Base-by-base conservation (phyloP, 352 stramenopile genomes). In the Pythium phragmitis region DNA sequence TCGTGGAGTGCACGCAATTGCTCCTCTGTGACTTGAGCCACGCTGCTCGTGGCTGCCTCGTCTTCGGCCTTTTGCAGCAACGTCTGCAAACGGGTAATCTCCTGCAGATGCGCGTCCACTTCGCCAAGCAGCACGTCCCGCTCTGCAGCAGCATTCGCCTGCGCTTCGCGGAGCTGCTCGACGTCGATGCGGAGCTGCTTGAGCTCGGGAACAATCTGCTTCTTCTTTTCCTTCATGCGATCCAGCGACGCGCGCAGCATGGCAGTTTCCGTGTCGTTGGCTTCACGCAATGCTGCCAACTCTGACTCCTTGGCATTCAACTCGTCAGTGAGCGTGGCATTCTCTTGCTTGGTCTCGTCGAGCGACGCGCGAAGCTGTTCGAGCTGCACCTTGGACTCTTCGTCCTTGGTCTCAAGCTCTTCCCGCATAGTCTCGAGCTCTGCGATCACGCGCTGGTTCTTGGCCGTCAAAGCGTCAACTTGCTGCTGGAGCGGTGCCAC, bases 391-490 rank as follows among this genome's bases (percentile, higher is more conserved):
- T 63, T 69, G 8, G 57, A 43, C 43, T 63, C 23, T 28, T 77
- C 72, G 21, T 81, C 72, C 48, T 84, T 77, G 51, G 74, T 77
- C 36, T 87, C 76, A 11, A 65, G 39, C 51, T 86, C 74, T 60
- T 89, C 80, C 7, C 76, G 73, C 41, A 75, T 66, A 33, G 48
- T 62, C 66, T 85, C 73, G 11, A 81, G 53, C 26, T 92, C 83
- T 0, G 80, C 72, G 14, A 85, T 63, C 34, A 91, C 50, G 17
- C 64, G 65, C 9, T 82, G 54, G 41, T 91, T 89, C 69, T 92
- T 90, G 45, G 78, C 82, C 16, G 76, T 85, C 6, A 91, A 66
- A 13, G 74, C 52, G 60, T 88, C 76, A 3, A 92, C 43, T 64
- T 90, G 76, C n/a, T 67, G 67, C 48, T 86, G 73, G 7, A 74